phyloP scores from a whole-genome alignment of 345 rosid species.

The Rubroshorea leprosula region DNA sequence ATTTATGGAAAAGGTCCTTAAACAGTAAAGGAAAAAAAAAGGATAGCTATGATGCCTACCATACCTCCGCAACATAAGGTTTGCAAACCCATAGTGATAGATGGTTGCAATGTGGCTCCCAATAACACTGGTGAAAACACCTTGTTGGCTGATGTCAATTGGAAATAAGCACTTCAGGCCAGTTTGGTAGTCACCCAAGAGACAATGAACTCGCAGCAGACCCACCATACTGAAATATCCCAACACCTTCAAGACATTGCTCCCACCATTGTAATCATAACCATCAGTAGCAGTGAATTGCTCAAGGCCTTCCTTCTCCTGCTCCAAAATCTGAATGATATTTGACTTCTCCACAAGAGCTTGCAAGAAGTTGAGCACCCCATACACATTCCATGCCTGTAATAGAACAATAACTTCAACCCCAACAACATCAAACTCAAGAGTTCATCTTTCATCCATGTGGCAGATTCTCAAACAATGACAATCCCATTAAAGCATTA shows the following conservation, averaged over 20 bases:
- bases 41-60: not conserved
- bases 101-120: slow-evolving; percentile 93
- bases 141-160: slow-evolving; percentile 90
- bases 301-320: slow-evolving; percentile 84
- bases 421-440: not conserved
- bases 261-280: slow-evolving; percentile 91
- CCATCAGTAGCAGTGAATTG: slow-evolving; percentile 98
- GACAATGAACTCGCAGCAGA: slow-evolving; percentile 90
- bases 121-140: slow-evolving; percentile 83
- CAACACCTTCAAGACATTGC: slow-evolving; percentile 91
- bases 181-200: slow-evolving; percentile 92
- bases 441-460: not conserved
- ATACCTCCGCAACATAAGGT: slow-evolving; percentile 94
- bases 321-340: slow-evolving; percentile 82
- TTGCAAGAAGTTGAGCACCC: slow-evolving; percentile 98
- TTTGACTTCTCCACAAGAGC: slow-evolving; percentile 90
- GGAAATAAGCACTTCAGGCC: slow-evolving; percentile 91
- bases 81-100: slow-evolving; percentile 97
- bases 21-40: not conserved
- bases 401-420: not conserved
- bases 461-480: not conserved
- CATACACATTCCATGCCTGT: slow-evolving; percentile 97
- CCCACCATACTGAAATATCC: slow-evolving; percentile 99
- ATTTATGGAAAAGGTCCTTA: too few species aligned
- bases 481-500: not conserved